A percentile compares a stretch with the other conserved stretches of the same genome.
phyloP scores from a whole-genome alignment of 2,329 filamentous ascomycete species.

The Zymoseptoria brevis region DNA sequence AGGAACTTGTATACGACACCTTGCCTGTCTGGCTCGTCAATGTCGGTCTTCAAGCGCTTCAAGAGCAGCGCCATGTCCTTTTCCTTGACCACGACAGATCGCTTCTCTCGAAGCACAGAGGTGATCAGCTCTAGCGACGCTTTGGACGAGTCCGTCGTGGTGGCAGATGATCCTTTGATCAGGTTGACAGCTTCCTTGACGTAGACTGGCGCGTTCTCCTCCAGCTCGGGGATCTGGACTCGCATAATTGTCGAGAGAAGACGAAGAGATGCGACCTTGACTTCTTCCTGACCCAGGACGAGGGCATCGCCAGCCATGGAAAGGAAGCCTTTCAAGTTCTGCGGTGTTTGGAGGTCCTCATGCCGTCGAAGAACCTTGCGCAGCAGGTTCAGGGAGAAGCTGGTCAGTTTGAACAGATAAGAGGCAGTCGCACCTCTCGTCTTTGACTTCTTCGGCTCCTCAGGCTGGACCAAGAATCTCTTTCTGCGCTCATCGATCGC shows the following conservation, averaged over 20 bases:
- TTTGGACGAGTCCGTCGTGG: slow-evolving; percentile 76
- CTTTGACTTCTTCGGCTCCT: slow-evolving; percentile 56
- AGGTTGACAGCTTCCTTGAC: slow-evolving; percentile 76
- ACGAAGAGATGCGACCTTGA: slow-evolving; percentile 80
- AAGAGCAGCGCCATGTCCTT: slow-evolving; percentile 75
- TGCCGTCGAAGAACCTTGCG: slow-evolving; percentile 81
- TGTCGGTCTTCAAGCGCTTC: slow-evolving; percentile 71
- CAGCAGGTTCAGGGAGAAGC: slow-evolving; percentile 81
- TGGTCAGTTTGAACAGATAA: slow-evolving; percentile 77
- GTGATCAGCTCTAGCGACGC: slow-evolving; percentile 82
- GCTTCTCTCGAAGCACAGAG: slow-evolving; percentile 72
- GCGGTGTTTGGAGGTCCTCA: slow-evolving; percentile 66
- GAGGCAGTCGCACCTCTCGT: slow-evolving; percentile 61
- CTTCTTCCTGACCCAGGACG: slow-evolving; percentile 78
- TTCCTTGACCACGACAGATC: slow-evolving; percentile 68
- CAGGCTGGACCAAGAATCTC: slow-evolving; percentile 65
- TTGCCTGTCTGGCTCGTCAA: slow-evolving; percentile 86
- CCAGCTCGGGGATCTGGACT: slow-evolving; percentile 61
- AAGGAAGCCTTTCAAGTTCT: slow-evolving; percentile 77
- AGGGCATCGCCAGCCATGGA: slow-evolving; percentile 83
- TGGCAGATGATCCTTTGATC: slow-evolving; percentile 68
- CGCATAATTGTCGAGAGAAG: slow-evolving; percentile 79
- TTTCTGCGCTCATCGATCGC: slow-evolving; percentile 15
- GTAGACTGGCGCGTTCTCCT: slow-evolving; percentile 67
- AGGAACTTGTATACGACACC: slow-evolving; percentile 94